phyloP scores from a whole-genome alignment of 1,139 yeast genomes.

The Suhomyces bokatorum region DNA sequence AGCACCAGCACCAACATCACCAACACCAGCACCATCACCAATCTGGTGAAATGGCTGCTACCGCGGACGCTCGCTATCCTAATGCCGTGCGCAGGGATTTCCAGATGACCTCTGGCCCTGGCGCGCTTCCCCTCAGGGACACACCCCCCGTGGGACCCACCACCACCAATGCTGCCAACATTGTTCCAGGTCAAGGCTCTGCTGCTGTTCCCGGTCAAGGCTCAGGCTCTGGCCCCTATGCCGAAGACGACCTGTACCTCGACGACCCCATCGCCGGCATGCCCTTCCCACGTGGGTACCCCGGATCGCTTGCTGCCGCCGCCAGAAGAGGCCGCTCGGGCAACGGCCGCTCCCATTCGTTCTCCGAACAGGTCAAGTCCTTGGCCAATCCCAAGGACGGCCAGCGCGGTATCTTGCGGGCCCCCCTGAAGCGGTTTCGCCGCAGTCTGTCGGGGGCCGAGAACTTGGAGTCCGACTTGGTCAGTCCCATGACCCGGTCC shows the following conservation, averaged over 20 bases:
- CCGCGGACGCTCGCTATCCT: background rate
- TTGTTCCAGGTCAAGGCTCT: too few species aligned
- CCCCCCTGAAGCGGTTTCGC: slow-evolving; percentile 14
- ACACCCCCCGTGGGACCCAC: too few species aligned
- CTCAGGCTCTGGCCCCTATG: slow-evolving; percentile 34
- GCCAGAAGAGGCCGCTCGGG: slow-evolving; percentile 23
- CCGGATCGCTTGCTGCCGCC: slow-evolving; percentile 19
- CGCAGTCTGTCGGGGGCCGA: slow-evolving; percentile 19
- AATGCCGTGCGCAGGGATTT: background rate
- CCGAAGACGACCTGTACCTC: slow-evolving; percentile 17
- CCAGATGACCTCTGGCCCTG: background rate
- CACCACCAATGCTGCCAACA: too few species aligned
- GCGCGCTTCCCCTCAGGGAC: too few species aligned
- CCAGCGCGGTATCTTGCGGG: slow-evolving; percentile 7
- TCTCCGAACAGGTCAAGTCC: slow-evolving; percentile 21
- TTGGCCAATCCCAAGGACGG: slow-evolving; percentile 13
- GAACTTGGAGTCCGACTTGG: slow-evolving; percentile 23
- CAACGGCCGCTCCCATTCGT: slow-evolving; percentile 35
- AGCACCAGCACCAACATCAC: too few species aligned
- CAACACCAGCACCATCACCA: too few species aligned
- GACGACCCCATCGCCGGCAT: slow-evolving; percentile 21
- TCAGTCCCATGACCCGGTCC: slow-evolving; percentile 33
- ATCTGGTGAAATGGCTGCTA: background rate
- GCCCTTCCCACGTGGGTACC: slow-evolving; percentile 16
- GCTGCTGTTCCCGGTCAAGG: slow-evolving; percentile 1